Base-by-base conservation (phyloP, 176 grass and related monocot species). In the Bromus sterilis region DNA sequence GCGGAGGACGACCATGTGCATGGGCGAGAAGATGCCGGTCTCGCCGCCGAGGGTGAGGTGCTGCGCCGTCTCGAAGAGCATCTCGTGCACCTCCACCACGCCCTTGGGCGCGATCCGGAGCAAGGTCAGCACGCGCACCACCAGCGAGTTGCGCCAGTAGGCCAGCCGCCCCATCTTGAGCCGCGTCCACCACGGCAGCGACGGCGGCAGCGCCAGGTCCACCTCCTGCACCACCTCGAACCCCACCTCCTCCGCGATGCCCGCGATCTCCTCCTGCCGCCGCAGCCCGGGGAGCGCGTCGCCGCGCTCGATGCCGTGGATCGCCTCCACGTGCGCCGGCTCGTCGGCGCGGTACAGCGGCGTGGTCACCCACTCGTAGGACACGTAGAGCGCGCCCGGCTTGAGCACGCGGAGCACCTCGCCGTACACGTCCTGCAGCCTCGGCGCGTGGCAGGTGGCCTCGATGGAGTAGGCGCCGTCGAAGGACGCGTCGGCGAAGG, bases 1-100 rank as follows among this genome's bases (percentile, higher is more conserved):
- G 89, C 95, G 92, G 90, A 94, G 93, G 63, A 98, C 79, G 71
- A 98, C 89, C 95, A 98, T 95, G 90, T 98, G 95, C 95, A 98
- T 98, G 53, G 95, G 95, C 18, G 95, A 82, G 84, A 98, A 98
- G 76, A 95, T 98, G 15, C 92, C 95, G 35, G 86, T 98, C 74
- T 98, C 92, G 6, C 95, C 95, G 24, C 95, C 95, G 23, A 51
- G 67, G 24, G 92, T 87, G 74, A 98, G 90, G 88, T 98, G 90
- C 67, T 84, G 86, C 37, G 95, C 95, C 57, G 95, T 98, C 84
- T 95, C 95, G 84, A 82, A 98, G 37, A 98, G 88, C 95, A 98
- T 98, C 88, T 98, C 92, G 85, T 98, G 95, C 30, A 98, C 95
- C 80, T 98, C 95, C 13, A 74, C 73, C 10, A 98, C 95, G 39